A percentile compares a stretch with the other conserved stretches of the same genome.
Evolutionary conservation across 805 yeast genomes (phyloP).

Genomic region (Metschnikowia bowlesiae): DNA sequence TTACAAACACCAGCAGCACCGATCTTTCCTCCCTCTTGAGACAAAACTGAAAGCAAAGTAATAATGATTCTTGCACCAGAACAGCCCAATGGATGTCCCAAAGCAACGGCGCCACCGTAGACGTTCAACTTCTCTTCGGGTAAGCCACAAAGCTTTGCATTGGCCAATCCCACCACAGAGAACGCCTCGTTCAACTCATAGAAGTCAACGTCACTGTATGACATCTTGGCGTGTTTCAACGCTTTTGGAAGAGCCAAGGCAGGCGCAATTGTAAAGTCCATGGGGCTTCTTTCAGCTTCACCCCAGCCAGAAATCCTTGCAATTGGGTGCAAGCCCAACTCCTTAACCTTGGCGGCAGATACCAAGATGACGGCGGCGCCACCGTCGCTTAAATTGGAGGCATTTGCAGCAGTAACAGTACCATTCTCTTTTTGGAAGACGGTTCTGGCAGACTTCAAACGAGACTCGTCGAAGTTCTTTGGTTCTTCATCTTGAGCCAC

Average conservation of each 20-base stretch:
- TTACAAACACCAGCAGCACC: conserved; percentile 98
- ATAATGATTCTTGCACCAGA: conserved; percentile 94
- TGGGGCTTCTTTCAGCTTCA: conserved; percentile 95
- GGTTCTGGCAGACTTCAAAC: conserved; percentile 79
- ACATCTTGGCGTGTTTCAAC: conserved; percentile 73
- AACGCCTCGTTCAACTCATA: conserved; percentile 98
- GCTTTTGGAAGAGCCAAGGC: conserved; percentile 95
- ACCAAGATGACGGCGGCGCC: conserved; percentile 92
- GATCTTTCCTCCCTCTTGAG: conserved; percentile 72
- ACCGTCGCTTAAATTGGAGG: conserved; percentile 96
- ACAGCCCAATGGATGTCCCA: conserved; percentile 93
- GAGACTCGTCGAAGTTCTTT: conserved; percentile 69
- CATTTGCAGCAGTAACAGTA: conserved; percentile 95
- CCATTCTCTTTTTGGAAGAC: conserved; percentile 94
- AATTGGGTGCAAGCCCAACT: conserved; percentile 81
- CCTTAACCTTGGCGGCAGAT: conserved; percentile 78
- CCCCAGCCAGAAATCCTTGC: conserved; percentile 94
- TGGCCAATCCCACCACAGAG: conserved; percentile 93
- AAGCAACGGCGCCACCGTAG: conserved; percentile 94
- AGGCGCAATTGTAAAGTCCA: conserved; percentile 95
- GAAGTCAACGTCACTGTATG: conserved; percentile 69
- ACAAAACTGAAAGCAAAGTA: conserved; percentile 74
- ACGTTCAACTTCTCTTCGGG: conserved; percentile 70
- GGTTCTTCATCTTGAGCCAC: conserved; percentile 82
- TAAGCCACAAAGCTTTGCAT: conserved; percentile 63